These are phyloP conservation scores for Nemania serpens DNA, from an alignment of 2,329 filamentous ascomycete genomes.

Conservation along the genomic window DNA sequence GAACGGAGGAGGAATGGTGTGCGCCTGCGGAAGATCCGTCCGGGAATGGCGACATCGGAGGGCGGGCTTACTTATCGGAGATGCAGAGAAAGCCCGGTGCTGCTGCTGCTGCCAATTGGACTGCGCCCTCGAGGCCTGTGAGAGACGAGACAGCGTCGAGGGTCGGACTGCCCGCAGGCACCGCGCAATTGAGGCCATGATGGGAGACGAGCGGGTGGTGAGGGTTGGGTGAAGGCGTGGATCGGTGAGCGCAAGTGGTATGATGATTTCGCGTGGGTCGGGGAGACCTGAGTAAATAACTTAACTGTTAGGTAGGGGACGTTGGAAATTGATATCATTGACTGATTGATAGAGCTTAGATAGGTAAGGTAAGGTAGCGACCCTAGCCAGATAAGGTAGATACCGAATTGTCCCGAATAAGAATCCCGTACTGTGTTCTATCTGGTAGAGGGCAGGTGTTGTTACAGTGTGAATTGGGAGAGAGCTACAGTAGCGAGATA, in stretches of 20 bases:
- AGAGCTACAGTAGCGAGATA: neutral
- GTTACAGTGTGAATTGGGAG: neutral
- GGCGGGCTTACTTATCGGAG: conserved; percentile 48
- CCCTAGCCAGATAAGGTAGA: neutral
- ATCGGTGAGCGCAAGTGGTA: conserved; percentile 18
- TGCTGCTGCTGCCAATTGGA: conserved; percentile 45
- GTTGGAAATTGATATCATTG: conserved; percentile 24
- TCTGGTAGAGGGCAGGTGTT: neutral
- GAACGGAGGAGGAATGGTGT: conserved; percentile 10
- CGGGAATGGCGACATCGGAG: conserved; percentile 46
- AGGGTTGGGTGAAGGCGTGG: conserved; percentile 5
- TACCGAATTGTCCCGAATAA: conserved; percentile 24
- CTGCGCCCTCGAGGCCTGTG: conserved; percentile 41
- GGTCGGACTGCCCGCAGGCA: conserved; percentile 57
- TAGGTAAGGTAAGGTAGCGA: no score
- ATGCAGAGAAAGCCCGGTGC: conserved; percentile 54
- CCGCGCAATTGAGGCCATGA: conserved; percentile 62
- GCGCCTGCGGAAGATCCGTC: no score
- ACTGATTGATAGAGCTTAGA: neutral
- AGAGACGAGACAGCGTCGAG: conserved; percentile 48
- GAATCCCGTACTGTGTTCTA: neutral
- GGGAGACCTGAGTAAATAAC: neutral
- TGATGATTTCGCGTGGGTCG: conserved; percentile 10
- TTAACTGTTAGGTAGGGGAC: neutral
- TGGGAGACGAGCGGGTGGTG: conserved; percentile 15